These are phyloP conservation scores for Serendipita sp. DNA, from an alignment of 768 basidiomycete species.

Conservation along the genomic window DNA sequence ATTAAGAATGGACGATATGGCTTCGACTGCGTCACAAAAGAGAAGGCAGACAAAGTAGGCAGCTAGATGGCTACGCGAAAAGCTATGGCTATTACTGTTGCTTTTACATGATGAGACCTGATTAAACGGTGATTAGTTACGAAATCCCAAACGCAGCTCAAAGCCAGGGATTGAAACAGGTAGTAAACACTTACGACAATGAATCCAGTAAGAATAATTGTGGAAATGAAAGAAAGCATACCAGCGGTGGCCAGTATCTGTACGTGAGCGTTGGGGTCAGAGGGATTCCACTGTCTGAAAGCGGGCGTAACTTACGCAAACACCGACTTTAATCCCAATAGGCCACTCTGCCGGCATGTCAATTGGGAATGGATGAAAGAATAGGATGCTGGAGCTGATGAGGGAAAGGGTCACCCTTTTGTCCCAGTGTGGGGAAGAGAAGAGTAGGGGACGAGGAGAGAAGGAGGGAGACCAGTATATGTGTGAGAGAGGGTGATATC, in stretches of 20 bases:
- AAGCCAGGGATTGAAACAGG: no score
- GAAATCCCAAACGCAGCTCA: neutral
- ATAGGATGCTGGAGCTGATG: no score
- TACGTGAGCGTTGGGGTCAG: no score
- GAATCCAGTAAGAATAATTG: neutral
- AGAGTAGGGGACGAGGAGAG: no score
- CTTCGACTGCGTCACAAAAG: neutral
- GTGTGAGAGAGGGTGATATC: no score
- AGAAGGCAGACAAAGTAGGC: neutral
- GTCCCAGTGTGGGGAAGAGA: neutral
- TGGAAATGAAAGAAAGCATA: neutral
- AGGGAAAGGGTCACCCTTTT: no score
- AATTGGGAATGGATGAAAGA: no score
- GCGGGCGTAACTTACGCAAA: no score
- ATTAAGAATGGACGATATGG: neutral
- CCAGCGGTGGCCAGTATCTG: neutral
- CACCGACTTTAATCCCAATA: no score
- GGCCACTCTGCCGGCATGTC: no score
- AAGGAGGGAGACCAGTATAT: no score
- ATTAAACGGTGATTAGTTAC: neutral
- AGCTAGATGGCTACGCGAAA: neutral
- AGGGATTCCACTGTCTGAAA: no score
- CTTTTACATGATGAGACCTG: neutral
- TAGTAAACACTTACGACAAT: neutral
- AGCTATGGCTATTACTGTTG: neutral